Percentiles rank a stretch among this genome's conserved stretches.
Evolutionary conservation across 202 grass and related monocot species (phyloP).

Genomic region (Dendrocalamus latiflorus): DNA sequence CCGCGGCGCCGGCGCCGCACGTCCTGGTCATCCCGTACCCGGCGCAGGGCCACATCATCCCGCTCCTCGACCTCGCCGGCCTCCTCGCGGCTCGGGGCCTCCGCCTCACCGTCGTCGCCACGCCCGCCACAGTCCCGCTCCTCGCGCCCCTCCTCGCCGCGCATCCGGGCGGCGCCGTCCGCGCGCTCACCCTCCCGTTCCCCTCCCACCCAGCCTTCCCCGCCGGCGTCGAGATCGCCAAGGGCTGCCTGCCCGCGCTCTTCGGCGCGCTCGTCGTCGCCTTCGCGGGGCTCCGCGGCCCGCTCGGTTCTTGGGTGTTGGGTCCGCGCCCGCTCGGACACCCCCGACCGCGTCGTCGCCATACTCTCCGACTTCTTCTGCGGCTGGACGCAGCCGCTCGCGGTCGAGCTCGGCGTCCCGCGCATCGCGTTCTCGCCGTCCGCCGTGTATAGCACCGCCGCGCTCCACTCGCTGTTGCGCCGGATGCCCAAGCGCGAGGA

Average conservation of each 20-base stretch:
- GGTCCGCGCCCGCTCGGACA: not conserved
- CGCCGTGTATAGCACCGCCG: slow-evolving; percentile 12
- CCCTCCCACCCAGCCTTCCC: slow-evolving; percentile 43
- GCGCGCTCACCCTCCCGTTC: slow-evolving; percentile 42
- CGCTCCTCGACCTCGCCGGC: slow-evolving; percentile 38
- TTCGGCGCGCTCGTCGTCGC: slow-evolving; percentile 37
- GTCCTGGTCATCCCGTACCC: slow-evolving; percentile 42
- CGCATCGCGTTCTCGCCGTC: slow-evolving; percentile 45
- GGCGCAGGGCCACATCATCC: slow-evolving; percentile 42
- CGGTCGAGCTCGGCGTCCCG: slow-evolving; percentile 35
- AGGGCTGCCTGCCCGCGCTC: not conserved
- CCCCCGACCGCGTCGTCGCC: not conserved
- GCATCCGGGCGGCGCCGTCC: not conserved
- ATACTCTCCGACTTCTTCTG: slow-evolving; percentile 56
- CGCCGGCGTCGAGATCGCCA: slow-evolving; percentile 42
- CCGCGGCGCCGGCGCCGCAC: not conserved
- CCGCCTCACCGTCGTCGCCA: slow-evolving; percentile 52
- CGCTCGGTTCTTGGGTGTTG: slow-evolving; percentile 40
- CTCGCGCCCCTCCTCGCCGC: slow-evolving; percentile 41
- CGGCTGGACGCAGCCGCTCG: slow-evolving; percentile 48
- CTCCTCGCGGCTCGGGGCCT: slow-evolving; percentile 37
- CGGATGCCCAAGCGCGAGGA: slow-evolving; percentile 30
- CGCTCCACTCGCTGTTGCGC: slow-evolving; percentile 43
- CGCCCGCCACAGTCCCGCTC: slow-evolving; percentile 44
- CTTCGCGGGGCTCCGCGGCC: slow-evolving; percentile 40